Evolutionary conservation across 805 yeast genomes (phyloP).

Genomic region (Candida ascalaphidarum): DNA sequence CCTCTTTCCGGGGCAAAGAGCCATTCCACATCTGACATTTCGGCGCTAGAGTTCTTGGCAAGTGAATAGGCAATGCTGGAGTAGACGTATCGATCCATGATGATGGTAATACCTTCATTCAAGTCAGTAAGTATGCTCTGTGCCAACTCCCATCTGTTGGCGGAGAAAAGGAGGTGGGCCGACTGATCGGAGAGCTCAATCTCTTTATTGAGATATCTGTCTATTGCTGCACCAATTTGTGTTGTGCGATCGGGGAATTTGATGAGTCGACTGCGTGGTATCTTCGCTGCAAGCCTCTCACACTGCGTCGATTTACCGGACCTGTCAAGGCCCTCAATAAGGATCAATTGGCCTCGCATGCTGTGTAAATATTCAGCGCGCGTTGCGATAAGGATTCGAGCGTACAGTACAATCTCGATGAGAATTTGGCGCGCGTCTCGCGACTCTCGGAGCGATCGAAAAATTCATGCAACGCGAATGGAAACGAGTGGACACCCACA

Average conservation of each 20-base stretch:
- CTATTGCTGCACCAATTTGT: slow-evolving; percentile 68
- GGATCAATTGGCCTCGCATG: no score
- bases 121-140: slow-evolving; percentile 37
- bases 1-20: slow-evolving; percentile 77
- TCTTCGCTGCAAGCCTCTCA: slow-evolving; percentile 18
- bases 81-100: slow-evolving; percentile 82
- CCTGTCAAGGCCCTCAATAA: slow-evolving; percentile 89
- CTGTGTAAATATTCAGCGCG: no score
- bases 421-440: no score
- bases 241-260: slow-evolving; percentile 91
- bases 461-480: no score
- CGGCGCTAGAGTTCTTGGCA: slow-evolving; percentile 44
- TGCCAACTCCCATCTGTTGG: slow-evolving; percentile 88
- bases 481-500: no score
- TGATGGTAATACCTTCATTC: slow-evolving; percentile 45
- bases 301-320: slow-evolving; percentile 91
- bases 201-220: slow-evolving; percentile 52
- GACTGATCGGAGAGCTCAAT: slow-evolving; percentile 63
- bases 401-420: no score
- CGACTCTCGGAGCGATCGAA: no score
- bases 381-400: no score
- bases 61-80: slow-evolving; percentile 91
- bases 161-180: slow-evolving; percentile 81
- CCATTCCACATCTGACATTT: slow-evolving; percentile 54
- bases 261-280: slow-evolving; percentile 30